phyloP scores from a whole-genome alignment of 2,329 filamentous ascomycete species.

The Cucurbitaria berberidis region DNA sequence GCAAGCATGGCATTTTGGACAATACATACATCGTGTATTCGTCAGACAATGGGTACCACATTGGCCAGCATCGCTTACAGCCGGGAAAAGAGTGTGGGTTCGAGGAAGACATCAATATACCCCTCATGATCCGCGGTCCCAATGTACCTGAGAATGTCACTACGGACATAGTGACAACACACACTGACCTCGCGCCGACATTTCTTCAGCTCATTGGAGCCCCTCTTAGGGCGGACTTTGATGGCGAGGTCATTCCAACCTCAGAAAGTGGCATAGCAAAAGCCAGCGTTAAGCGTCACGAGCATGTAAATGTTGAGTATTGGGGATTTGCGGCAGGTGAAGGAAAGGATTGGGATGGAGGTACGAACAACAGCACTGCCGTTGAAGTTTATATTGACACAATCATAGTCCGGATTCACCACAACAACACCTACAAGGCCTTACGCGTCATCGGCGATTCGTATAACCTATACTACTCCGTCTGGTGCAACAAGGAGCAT shows the following conservation, averaged over 20 bases:
- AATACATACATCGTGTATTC: slow-evolving; percentile 54
- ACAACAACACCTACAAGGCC: slow-evolving; percentile 67
- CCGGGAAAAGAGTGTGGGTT: slow-evolving; percentile 50
- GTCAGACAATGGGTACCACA: slow-evolving; percentile 51
- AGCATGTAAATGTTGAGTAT: slow-evolving; percentile 51
- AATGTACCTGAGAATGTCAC: slow-evolving; percentile 35
- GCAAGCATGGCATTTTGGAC: slow-evolving; percentile 52
- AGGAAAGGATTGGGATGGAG: slow-evolving; percentile 14
- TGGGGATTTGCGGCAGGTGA: slow-evolving; percentile 46
- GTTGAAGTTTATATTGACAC: background rate
- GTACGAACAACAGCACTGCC: background rate
- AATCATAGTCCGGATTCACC: slow-evolving; percentile 3
- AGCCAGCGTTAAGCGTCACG: slow-evolving; percentile 19
- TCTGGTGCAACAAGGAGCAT: slow-evolving; percentile 72
- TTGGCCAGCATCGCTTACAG: slow-evolving; percentile 49
- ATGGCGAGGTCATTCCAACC: slow-evolving; percentile 46
- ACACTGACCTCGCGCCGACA: slow-evolving; percentile 51
- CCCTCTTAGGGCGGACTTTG: slow-evolving; percentile 37
- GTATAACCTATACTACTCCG: slow-evolving; percentile 69
- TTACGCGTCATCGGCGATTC: slow-evolving; percentile 60
- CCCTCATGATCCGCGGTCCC: slow-evolving; percentile 49
- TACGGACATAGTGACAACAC: slow-evolving; percentile 45
- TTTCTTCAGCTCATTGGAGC: slow-evolving; percentile 42
- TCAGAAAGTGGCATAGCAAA: slow-evolving; percentile 15
- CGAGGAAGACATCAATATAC: slow-evolving; percentile 51